Evolutionary conservation across 2,329 filamentous ascomycete genomes (phyloP), one percentile per base, ranked within the genome.

Genomic region (Fusarium keratoplasticum): DNA sequence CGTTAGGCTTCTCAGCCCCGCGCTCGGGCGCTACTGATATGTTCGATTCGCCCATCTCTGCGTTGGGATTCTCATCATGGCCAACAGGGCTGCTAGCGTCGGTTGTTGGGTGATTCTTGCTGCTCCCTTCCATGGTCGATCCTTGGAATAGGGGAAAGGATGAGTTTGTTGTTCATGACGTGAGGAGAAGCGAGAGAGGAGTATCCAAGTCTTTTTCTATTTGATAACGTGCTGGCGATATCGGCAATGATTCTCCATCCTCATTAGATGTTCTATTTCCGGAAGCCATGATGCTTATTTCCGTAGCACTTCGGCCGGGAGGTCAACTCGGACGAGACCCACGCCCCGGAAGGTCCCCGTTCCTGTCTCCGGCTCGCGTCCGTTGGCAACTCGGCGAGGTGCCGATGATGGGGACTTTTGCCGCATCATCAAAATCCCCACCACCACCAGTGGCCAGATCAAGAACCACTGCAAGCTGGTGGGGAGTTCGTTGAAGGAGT

Each of bases 261-360:
- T 63, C n/a, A 9, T 62, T 54, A 60, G 13, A 58, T 40, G 40
- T 13, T 22, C 68, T 75, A 77, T 78, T 77, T 58, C 76, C 73
- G 73, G 5, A 11, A 40, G 10, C 38, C 29, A 18, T 55, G 35
- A 33, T 31, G 35, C 58, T 74, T 78, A 78, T 78, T 78, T 29
- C 76, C 76, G 68, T 47, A 5, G 31, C 38, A 47, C 60, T 16
- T 61, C 52, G 54, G 66, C 64, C 38, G 52, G 66, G 33, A 60
- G 11, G 31, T 61, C 42, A 55, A 64, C 44, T 64, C 64, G 29
- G 33, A 55, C 58, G 62, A 58, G 40, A 69, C 52, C 42, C 52
- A 55, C 58, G 61, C 29, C 58, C 65, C 71, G 69, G 54, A 14
- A 9, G 29, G 44, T 40, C 65, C n/a, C 69, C 73, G 69, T 63